phyloP scores from a whole-genome alignment of 2,329 filamentous ascomycete species.

The Botrytis paeoniae region DNA sequence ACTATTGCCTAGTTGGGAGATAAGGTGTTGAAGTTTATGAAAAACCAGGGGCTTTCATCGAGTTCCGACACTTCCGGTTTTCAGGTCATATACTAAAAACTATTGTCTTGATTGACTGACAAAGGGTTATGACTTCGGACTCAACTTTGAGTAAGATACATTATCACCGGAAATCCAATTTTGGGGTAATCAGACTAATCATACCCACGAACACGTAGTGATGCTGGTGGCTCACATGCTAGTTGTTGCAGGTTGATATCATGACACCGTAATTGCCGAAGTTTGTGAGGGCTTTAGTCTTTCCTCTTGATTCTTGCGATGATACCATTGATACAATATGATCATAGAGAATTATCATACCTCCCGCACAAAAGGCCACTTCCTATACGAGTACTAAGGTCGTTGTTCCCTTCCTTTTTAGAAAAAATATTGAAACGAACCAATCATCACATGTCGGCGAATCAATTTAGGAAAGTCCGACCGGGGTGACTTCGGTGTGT shows the following conservation, averaged over 20 bases:
- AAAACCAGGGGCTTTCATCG: background rate
- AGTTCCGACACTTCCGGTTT: background rate
- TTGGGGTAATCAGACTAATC: background rate
- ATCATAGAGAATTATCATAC: background rate
- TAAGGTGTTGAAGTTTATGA: background rate
- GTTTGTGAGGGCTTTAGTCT: background rate
- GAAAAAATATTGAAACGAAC: background rate
- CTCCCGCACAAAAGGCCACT: background rate
- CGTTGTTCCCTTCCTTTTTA: background rate
- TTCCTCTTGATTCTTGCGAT: background rate
- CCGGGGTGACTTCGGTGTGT: background rate
- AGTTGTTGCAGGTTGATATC: background rate
- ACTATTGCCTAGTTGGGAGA: background rate
- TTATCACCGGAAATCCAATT: background rate
- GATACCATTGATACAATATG: background rate
- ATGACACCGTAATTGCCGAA: background rate
- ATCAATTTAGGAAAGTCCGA: background rate
- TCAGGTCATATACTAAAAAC: background rate
- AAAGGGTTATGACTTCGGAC: background rate
- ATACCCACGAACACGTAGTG: background rate
- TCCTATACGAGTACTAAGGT: background rate
- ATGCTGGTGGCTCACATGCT: background rate
- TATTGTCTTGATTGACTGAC: background rate
- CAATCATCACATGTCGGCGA: background rate
- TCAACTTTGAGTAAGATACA: background rate